phyloP scores from a whole-genome alignment of 345 rosid genomes.

The Angophora floribunda region DNA sequence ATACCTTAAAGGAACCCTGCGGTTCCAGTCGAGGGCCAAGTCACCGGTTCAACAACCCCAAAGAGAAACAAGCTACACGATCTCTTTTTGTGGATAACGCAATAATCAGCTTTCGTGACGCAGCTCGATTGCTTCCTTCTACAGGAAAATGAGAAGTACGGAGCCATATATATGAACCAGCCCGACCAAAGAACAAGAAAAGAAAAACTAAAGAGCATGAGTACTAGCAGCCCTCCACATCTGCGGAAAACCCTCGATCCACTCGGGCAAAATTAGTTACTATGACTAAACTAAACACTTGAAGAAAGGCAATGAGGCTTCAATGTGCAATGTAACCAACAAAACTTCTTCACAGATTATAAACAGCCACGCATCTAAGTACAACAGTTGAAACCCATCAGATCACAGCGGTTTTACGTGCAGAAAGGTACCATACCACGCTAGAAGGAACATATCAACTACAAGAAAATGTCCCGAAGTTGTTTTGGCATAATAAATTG shows the following conservation, averaged over 20 bases:
- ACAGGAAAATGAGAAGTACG: background rate
- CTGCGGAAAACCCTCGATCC: background rate
- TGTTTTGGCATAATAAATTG: background rate
- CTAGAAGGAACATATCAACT: background rate
- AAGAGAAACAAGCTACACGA: background rate
- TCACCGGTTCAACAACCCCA: background rate
- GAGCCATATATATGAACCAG: background rate
- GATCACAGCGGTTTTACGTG: background rate
- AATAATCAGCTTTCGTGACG: background rate
- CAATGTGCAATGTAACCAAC: background rate
- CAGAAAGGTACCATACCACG: background rate
- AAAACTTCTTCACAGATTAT: background rate
- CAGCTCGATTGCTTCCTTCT: background rate
- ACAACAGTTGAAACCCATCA: background rate
- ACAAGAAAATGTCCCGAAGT: background rate
- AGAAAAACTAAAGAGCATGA: background rate
- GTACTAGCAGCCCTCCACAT: background rate
- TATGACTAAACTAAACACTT: background rate
- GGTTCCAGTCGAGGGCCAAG: background rate
- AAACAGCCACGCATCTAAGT: background rate
- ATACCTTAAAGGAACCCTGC: background rate
- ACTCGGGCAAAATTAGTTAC: background rate
- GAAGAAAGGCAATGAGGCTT: background rate
- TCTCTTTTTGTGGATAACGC: background rate
- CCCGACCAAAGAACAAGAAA: background rate